Base-by-base conservation (phyloP, 208 protist genomes). In the Acanthamoeba lenticulata region DNA sequence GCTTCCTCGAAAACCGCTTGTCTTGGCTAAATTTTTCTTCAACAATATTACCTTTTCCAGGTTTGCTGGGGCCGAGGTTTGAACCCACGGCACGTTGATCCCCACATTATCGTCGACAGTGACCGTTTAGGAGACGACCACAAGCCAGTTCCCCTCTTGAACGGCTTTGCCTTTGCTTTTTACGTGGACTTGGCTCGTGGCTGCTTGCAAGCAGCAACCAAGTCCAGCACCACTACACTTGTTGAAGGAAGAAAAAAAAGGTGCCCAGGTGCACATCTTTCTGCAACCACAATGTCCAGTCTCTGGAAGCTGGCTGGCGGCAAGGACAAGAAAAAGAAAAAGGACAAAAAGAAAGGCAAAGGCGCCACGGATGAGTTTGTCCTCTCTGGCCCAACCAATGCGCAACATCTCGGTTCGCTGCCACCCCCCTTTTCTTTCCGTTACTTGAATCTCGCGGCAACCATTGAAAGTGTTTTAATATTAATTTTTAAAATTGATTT, bases 301-400 rank as follows among this genome's bases (percentile, higher is more conserved):
- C 11, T 60, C 11, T 60, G 52, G 52, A 60, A 60, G 52, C 52
- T 60, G 52, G 52, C 52, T 21, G 52, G 52, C 52, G 21, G 21
- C 15, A 60, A 21, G 15, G 52, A 21, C 52, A 11, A 60, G 52
- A 60, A 60, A 21, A 74, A 74, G 36, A 32, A 36, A 5, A 74
- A 74, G 65, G 36, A 74, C 11, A 1, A 13, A 3, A 79, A 79
- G 69, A 79, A 79, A 36, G 32, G 21, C 36, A 79, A 79, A 17
- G 36, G 65, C 32, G 65, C 0, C 69, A 79, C 69, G 3, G 69
- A 79, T 4, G 69, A 79, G 38, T 79, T 79, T 29, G 69, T 79
- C 69, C 69, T 79, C 36, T 79, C 69, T 4, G 69, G 69, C 15
- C 69, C 69, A 2, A 79, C 69, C 69, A 79, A 79, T 29, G 69